Base-by-base conservation (phyloP, 2,329 filamentous ascomycete genomes). In the Colletotrichum sublineola region DNA sequence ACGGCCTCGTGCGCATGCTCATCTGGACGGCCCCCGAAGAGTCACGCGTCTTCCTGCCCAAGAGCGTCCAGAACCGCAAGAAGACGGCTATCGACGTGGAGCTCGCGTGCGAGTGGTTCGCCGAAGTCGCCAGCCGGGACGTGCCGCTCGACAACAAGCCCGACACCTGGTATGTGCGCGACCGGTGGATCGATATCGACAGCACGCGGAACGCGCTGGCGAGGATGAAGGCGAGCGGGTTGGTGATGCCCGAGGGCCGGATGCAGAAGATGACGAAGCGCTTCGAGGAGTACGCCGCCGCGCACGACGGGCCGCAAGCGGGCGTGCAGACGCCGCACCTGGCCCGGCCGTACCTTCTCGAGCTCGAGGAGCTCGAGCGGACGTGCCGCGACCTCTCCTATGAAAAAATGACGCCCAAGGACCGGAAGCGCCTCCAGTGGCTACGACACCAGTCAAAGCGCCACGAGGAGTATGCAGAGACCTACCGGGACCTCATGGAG, bases 1-100 rank as follows among this genome's bases (percentile, higher is more conserved):
- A 94, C 78, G 96, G 96, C 3, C 87, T 91, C 24, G 91, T 97
- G 3, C 90, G 95, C 61, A 92, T 96, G 85, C 86, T 98, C 1
- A 79, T 95, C 50, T 95, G 95, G 91, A 77, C 91, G 4, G 86
- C 88, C 1, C 84, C 91, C 55, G 84, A 88, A 0, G 92, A 94
- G 68, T 90, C 90, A 74, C 77, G 81, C 8, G 74, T 80, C 1
- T 75, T 94, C 1, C 71, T 97, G 9, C 92, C 95, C 0, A 88
- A 88, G 64, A 82, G 84, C 2, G 78, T 93, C 3, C 80, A 84
- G 44, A 80, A 84, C 1, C 88, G 92, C n/a, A 86, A 82, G 53
- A 91, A 90, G 57, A 79, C 85, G 31, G 85, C 88, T 5, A 79
- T 93, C 5, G 85, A 92, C 64, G 84, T 88, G 1, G 91, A 94